Evolutionary conservation across 148 eudicot species (phyloP), one percentile per base, ranked within the genome.

Genomic region (Rheum nobile): DNA sequence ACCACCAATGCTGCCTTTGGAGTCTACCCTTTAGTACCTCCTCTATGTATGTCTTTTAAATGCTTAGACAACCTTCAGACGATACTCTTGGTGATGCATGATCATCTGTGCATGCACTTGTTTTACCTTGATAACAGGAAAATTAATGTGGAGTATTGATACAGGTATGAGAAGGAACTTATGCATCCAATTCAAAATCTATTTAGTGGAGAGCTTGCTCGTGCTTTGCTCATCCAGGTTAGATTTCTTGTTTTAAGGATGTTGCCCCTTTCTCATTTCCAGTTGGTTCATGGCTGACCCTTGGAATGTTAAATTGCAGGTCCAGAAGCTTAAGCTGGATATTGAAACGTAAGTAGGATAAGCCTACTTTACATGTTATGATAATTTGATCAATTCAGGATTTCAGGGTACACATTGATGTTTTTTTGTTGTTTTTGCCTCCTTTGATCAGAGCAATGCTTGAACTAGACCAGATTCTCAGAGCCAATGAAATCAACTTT

Each of bases 401-500:
- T 29, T 74, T 77, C 29, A 1, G 17, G 52, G 22, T 29, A 75
- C 28, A 29, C 57, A 48, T 78, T 68, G 80, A 11, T 54, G 16
- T 73, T 44, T 55, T 71, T 73, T 17, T 16, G 22, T 17, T 71
- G 32, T 71, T 41, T 38, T 41, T 31, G 16, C 73, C 31, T 71
- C 79, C 22, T 79, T 77, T 52, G 42, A 44, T 84, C 82, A 96
- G 97, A 81, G 99, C 99, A 77, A 90, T 96, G 99, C 99, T 96
- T 57, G 99, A 96, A 82, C 82, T 96, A 72, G 85, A 95, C 82
- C 99, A 96, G 88, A 96, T 96, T 82, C 87, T 96, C 43, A 88
- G 85, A 89, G 99, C 99, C 80, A 96, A 96, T 77, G 99, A 96
- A 74, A 96, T 96, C 79, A 96, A 96, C 84, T 96, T 96, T 79